Conservation (phyloP, 2,329 filamentous ascomycete species). For the Cryphonectria radicalis region DNA sequence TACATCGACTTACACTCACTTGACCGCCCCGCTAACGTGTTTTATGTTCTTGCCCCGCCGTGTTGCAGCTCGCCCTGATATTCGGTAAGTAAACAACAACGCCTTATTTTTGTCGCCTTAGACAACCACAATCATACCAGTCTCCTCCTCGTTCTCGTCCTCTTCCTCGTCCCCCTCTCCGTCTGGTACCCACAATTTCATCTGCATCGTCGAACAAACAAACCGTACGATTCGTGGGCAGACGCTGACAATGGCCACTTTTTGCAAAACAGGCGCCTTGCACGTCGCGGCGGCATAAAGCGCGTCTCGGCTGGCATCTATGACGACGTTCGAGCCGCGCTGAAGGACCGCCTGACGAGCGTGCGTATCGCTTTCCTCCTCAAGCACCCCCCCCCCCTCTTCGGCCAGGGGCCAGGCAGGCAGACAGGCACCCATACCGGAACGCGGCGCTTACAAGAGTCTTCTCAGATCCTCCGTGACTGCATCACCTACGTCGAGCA, state of each 20-base stretch:
- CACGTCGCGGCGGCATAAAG: constrained; percentile 77
- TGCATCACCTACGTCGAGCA: constrained; percentile 59
- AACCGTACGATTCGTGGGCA: background rate
- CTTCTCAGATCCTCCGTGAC: constrained; percentile 54
- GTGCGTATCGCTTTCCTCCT: constrained; percentile 42
- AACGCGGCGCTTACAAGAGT: background rate
- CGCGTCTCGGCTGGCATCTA: constrained; percentile 70
- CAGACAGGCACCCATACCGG: background rate
- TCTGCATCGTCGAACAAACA: background rate
- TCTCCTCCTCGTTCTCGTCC: too few relatives aligned
- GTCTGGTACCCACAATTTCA: background rate
- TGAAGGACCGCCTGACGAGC: constrained; percentile 54
- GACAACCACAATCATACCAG: background rate
- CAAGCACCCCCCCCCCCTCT: background rate
- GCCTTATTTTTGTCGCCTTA: background rate
- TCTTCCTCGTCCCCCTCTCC: background rate
- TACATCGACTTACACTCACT: background rate
- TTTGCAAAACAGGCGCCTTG: constrained; percentile 60
- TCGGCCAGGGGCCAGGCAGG: too few relatives aligned
- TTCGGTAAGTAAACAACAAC: constrained; percentile 17
- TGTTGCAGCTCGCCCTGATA: constrained; percentile 29
- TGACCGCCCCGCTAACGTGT: constrained; percentile 5
- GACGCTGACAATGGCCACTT: constrained; percentile 3
- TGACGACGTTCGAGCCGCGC: constrained; percentile 56
- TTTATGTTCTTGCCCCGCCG: background rate